These are phyloP conservation scores for Aspergillus sclerotioniger DNA, from an alignment of 495 filamentous ascomycete species.

Conservation along the genomic window DNA sequence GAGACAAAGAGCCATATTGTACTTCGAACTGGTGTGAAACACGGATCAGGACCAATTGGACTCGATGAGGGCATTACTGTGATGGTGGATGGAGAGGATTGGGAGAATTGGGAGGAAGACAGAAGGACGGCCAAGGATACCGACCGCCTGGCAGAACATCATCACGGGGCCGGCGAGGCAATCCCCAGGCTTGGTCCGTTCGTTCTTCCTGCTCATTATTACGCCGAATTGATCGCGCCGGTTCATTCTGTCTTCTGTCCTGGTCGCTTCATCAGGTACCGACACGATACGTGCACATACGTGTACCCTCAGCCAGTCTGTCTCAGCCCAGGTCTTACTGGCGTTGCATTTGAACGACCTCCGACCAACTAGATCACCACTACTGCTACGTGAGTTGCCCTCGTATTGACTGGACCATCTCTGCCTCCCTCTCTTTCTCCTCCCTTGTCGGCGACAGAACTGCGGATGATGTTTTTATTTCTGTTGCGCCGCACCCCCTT, in stretches of 20 bases:
- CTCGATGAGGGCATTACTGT: no score
- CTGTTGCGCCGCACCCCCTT: neutral
- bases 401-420: neutral
- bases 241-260: neutral
- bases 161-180: neutral
- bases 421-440: neutral
- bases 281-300: neutral
- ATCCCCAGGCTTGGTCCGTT: neutral
- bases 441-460: neutral
- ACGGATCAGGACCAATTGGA: no score
- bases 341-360: neutral
- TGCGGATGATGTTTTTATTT: neutral
- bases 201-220: neutral
- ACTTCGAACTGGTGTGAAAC: no score
- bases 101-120: neutral
- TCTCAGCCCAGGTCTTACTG: neutral
- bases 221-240: neutral
- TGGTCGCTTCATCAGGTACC: neutral
- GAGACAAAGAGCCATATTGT: no score
- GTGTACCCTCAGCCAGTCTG: neutral
- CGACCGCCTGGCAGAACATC: conserved; percentile 3
- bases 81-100: no score
- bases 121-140: neutral
- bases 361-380: neutral
- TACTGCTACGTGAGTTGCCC: neutral